These are phyloP conservation scores for Aspergillus brasiliensis DNA, from an alignment of 2,329 filamentous ascomycete species.

Conservation along the genomic window DNA sequence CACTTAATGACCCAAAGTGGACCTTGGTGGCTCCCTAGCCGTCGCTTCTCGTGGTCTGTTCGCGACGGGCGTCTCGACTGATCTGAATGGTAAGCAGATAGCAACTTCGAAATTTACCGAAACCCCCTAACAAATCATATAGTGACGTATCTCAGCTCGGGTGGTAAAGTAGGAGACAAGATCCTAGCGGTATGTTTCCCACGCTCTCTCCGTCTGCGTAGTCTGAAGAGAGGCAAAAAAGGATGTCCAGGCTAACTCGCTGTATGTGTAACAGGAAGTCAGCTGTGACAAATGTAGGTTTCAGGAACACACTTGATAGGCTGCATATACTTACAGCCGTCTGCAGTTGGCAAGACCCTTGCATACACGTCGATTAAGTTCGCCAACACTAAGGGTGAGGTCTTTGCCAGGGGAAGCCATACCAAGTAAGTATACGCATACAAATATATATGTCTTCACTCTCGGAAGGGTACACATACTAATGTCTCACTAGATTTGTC, in stretches of 20 bases:
- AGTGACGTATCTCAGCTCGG: constrained; percentile 66
- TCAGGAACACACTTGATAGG: neutral
- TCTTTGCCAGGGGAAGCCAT: constrained; percentile 67
- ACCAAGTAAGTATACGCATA: constrained; percentile 56
- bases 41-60: constrained; percentile 67
- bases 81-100: constrained; percentile 57
- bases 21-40: constrained; percentile 67
- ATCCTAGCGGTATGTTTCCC: constrained; percentile 52
- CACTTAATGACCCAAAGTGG: constrained; percentile 47
- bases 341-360: constrained; percentile 63
- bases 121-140: neutral
- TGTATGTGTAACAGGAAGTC: constrained; percentile 49
- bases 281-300: constrained; percentile 65
- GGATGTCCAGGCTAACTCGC: constrained; percentile 18
- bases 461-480: neutral
- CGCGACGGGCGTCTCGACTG: constrained; percentile 67
- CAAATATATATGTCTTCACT: too few relatives aligned
- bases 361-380: constrained; percentile 66
- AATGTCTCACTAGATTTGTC: constrained; percentile 50
- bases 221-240: too few relatives aligned
- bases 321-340: constrained; percentile 9
- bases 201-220: neutral
- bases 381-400: constrained; percentile 58
- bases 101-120: neutral
- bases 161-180: constrained; percentile 64